Conservation (phyloP, 768 basidiomycete species). For the Boletales sp. region DNA sequence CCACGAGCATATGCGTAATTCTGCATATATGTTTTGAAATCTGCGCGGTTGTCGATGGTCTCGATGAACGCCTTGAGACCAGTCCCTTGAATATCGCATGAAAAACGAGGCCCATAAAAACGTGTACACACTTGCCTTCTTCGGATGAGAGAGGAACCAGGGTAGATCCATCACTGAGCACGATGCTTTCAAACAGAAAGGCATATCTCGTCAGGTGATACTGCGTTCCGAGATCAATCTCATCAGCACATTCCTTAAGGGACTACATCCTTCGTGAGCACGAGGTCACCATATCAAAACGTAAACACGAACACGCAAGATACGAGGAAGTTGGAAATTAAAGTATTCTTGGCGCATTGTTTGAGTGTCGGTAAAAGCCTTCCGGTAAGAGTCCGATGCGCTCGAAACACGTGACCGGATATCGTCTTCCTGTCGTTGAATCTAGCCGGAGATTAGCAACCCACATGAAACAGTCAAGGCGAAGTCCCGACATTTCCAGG, state of each 20-base stretch:
- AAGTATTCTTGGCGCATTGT: constrained; percentile 94
- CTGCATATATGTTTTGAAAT: constrained; percentile 97
- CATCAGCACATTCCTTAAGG: constrained; percentile 92
- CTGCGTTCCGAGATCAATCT: constrained; percentile 96
- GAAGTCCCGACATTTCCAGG: constrained; percentile 65
- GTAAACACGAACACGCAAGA: constrained; percentile 70
- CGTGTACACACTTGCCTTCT: constrained; percentile 47
- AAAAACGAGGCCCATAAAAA: neutral
- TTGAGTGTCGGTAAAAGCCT: constrained; percentile 88
- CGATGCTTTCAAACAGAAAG: constrained; percentile 87
- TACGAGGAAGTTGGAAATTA: constrained; percentile 92
- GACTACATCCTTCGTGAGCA: constrained; percentile 44
- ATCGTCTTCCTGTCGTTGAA: constrained; percentile 94
- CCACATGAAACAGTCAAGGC: constrained; percentile 2
- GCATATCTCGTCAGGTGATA: constrained; percentile 95
- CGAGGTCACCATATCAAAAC: neutral
- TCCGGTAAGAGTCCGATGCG: constrained; percentile 85
- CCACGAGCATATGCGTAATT: constrained; percentile 93
- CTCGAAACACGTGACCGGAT: constrained; percentile 79
- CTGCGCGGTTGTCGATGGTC: constrained; percentile 88
- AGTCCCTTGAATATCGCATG: constrained; percentile 36
- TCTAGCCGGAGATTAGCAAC: constrained; percentile 37
- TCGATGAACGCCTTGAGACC: constrained; percentile 88
- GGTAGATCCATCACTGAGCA: constrained; percentile 84
- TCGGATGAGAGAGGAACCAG: constrained; percentile 70